phyloP scores from a whole-genome alignment of 495 filamentous ascomycete species.

The Penicillium cinerascens region DNA sequence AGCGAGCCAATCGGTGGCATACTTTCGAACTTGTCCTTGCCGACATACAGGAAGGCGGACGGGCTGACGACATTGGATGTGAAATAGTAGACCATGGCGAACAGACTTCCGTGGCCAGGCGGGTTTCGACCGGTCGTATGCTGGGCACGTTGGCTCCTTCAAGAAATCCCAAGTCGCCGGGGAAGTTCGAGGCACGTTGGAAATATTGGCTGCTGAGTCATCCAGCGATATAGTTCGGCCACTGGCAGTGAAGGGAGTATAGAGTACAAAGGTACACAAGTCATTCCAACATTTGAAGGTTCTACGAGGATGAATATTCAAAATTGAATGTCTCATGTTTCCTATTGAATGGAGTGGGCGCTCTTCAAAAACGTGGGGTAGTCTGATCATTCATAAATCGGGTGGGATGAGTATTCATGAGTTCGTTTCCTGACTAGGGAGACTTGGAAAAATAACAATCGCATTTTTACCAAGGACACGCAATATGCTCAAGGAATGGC shows the following conservation, averaged over 20 bases:
- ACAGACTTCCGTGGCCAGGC: neutral
- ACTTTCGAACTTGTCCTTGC: conserved; percentile 99
- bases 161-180: neutral
- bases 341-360: too few relatives aligned
- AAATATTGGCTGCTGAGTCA: conserved; percentile 11
- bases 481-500: neutral
- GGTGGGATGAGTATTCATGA: too few relatives aligned
- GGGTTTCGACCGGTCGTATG: neutral
- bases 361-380: too few relatives aligned
- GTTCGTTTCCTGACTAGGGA: too few relatives aligned
- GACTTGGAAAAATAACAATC: too few relatives aligned
- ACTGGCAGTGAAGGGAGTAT: neutral
- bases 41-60: conserved; percentile 83
- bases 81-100: conserved; percentile 91
- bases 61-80: conserved; percentile 76
- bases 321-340: too few relatives aligned
- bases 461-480: too few relatives aligned
- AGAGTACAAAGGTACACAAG: neutral
- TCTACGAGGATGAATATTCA: too few relatives aligned
- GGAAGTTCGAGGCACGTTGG: neutral
- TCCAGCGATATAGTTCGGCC: neutral
- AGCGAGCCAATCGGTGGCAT: conserved; percentile 28
- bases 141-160: neutral
- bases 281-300: too few relatives aligned
- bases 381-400: too few relatives aligned